These are phyloP conservation scores for Barnettozyma sucrosica DNA, from an alignment of 805 yeast species.

Conservation along the genomic window DNA sequence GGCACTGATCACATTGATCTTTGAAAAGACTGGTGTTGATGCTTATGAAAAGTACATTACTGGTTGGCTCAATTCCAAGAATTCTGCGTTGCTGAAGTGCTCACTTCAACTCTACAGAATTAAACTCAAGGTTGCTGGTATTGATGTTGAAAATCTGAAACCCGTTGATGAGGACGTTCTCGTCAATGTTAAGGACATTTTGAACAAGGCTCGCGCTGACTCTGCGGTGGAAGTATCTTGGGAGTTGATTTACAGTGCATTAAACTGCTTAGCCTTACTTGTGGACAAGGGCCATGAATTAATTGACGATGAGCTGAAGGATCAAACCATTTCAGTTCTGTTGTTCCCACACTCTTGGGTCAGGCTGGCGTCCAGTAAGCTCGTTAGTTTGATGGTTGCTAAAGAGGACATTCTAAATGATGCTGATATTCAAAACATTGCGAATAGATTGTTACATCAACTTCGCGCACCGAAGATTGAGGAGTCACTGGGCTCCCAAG, in stretches of 20 bases:
- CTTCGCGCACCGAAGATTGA: conserved; percentile 72
- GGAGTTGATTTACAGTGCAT: conserved; percentile 70
- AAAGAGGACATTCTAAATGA: conserved; percentile 33
- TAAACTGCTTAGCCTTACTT: conserved; percentile 44
- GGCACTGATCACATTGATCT: conserved; percentile 47
- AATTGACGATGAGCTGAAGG: conserved; percentile 31
- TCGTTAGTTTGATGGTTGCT: conserved; percentile 48
- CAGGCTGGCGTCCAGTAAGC: conserved; percentile 57
- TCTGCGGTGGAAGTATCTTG: conserved; percentile 48
- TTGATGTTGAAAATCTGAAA: conserved; percentile 32
- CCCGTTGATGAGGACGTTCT: conserved; percentile 39
- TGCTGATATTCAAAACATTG: conserved; percentile 59
- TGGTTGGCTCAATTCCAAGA: conserved; percentile 57
- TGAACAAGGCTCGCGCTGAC: conserved; percentile 33
- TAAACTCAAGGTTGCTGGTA: conserved; percentile 37
- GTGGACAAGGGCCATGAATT: conserved; percentile 28
- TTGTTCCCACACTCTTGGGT: conserved; percentile 93
- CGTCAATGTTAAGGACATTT: conserved; percentile 27
- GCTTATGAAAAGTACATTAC: conserved; percentile 32
- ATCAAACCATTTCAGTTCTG: conserved; percentile 44
- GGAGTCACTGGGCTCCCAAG: conserved; percentile 55
- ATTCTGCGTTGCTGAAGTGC: conserved; percentile 54
- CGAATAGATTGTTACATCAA: conserved; percentile 67
- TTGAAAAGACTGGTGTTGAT: conserved; percentile 41
- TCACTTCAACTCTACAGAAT: conserved; percentile 69